Evolutionary conservation across 805 yeast species (phyloP).

Genomic region (Aciculoconidium aculeatum): DNA sequence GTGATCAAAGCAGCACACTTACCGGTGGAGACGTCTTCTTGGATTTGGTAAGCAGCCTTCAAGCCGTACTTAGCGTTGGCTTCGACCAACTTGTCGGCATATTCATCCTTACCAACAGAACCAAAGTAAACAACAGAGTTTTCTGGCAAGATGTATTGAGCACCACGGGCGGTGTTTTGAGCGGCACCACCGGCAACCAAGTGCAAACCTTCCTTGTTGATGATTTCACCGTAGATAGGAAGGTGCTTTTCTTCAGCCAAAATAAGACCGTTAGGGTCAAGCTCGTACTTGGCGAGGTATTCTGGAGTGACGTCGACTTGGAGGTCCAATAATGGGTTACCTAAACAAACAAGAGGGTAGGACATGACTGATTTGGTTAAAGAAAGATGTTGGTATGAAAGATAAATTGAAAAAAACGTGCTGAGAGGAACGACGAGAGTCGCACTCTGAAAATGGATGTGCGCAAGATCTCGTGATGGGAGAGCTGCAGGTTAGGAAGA

Average conservation of each 20-base stretch:
- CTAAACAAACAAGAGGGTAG: conserved; percentile 73
- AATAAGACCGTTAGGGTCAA: conserved; percentile 92
- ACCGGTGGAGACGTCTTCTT: conserved; percentile 77
- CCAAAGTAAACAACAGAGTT: conserved; percentile 90
- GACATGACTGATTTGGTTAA: conserved; percentile 34
- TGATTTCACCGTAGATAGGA: conserved; percentile 80
- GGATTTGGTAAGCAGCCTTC: conserved; percentile 77
- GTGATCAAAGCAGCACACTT: conserved; percentile 95
- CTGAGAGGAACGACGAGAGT: no score
- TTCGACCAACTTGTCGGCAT: conserved; percentile 68
- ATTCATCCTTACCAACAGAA: conserved; percentile 89
- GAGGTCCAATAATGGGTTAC: conserved; percentile 87
- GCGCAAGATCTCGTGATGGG: no score
- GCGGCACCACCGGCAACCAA: conserved; percentile 99
- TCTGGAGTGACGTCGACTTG: conserved; percentile 68
- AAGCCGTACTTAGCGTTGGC: conserved; percentile 91
- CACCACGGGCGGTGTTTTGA: conserved; percentile 98
- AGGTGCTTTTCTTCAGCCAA: conserved; percentile 76
- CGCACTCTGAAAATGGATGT: no score
- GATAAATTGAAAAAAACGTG: no score
- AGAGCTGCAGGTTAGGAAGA: no score
- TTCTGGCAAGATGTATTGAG: conserved; percentile 82
- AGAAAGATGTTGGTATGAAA: conserved; percentile 1
- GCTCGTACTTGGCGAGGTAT: conserved; percentile 71
- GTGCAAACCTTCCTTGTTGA: conserved; percentile 53